phyloP scores from a whole-genome alignment of 768 basidiomycete genomes.

The Pleurotus tuber-regium region DNA sequence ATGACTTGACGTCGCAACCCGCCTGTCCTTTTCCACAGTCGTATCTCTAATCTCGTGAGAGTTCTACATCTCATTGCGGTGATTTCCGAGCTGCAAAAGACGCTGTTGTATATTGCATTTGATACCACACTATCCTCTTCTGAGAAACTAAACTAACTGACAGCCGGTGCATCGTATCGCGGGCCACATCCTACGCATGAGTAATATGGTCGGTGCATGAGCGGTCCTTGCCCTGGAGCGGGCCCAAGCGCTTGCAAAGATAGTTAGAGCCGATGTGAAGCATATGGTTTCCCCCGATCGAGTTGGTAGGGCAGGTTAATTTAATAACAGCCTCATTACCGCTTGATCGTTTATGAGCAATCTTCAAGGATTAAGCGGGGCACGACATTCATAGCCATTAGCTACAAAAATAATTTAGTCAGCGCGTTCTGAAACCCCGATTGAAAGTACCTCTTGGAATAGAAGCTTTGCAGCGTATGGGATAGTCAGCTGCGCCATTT shows the following conservation, averaged over 20 bases:
- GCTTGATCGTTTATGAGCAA: conserved; percentile 35
- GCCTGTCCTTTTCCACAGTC: background rate
- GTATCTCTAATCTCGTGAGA: conserved; percentile 9
- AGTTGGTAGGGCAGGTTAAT: conserved; percentile 20
- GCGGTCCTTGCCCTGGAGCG: background rate
- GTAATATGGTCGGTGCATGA: background rate
- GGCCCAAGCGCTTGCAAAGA: background rate
- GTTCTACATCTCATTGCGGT: conserved; percentile 1
- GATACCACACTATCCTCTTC: conserved; percentile 10
- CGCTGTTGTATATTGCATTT: conserved; percentile 3
- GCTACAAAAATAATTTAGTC: conserved; percentile 35
- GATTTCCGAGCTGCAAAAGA: conserved; percentile 2
- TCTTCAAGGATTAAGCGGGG: conserved; percentile 87
- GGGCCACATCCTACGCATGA: conserved; percentile 1
- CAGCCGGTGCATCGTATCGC: background rate
- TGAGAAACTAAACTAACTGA: conserved; percentile 1
- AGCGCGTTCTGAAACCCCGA: background rate
- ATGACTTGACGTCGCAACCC: conserved; percentile 24
- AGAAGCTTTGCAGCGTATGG: conserved; percentile 94
- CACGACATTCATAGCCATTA: conserved; percentile 97
- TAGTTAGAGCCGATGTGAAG: conserved; percentile 2
- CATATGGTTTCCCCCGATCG: background rate
- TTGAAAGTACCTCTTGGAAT: conserved; percentile 77
- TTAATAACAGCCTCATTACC: conserved; percentile 15
- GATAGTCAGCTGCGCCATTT: conserved; percentile 92